Conservation (phyloP, 176 grass and related monocot genomes). For the Aechmea fasciata region DNA sequence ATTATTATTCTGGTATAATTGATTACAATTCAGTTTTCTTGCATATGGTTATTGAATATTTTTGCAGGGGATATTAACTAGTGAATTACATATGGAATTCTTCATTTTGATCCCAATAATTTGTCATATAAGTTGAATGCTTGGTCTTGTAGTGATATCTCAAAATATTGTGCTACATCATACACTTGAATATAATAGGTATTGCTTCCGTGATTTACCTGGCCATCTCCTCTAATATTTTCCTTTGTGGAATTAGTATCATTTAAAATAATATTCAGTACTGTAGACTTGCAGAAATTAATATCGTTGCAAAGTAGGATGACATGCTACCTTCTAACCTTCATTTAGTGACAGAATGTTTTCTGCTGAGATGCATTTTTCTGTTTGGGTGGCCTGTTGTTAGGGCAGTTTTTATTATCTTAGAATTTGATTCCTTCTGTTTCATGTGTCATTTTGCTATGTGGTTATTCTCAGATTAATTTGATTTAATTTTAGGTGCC, state of each 20-base stretch:
- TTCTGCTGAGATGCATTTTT: conserved; percentile 12
- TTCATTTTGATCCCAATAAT: not conserved
- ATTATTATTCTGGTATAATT: not conserved
- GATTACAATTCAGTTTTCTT: not conserved
- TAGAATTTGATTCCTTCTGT: not conserved
- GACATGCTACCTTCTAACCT: conserved; percentile 9
- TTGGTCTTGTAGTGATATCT: not conserved
- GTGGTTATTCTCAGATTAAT: not conserved
- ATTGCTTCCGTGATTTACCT: not conserved
- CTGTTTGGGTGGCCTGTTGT: conserved; percentile 2
- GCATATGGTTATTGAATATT: not conserved
- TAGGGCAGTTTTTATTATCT: conserved; percentile 9
- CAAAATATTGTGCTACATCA: not conserved
- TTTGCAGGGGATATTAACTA: not conserved
- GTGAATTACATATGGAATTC: not conserved
- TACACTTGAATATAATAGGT: not conserved
- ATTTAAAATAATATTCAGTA: conserved; percentile 4
- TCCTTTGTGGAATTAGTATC: conserved; percentile 3
- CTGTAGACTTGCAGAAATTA: not conserved
- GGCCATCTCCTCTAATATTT: conserved; percentile 7
- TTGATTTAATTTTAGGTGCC: not conserved
- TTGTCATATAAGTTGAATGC: not conserved
- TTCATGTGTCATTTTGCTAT: conserved; percentile 9
- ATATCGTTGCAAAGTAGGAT: conserved; percentile 3
- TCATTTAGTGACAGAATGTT: conserved; percentile 7